phyloP scores from a whole-genome alignment of 768 basidiomycete species.

The Rhodosporidiobolus odoratus region DNA sequence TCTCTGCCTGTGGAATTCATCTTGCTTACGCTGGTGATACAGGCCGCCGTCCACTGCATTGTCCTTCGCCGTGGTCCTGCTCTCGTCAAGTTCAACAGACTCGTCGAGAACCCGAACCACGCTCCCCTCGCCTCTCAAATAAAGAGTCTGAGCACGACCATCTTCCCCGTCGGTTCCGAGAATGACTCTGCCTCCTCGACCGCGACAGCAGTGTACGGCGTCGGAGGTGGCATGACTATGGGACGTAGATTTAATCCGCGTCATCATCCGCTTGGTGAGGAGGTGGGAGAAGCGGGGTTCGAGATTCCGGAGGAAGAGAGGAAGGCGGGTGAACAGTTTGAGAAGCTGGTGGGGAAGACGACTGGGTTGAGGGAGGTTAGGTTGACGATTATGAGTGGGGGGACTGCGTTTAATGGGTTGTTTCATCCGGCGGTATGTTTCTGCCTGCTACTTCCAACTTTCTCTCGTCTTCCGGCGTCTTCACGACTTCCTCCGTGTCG shows the following conservation, averaged over 20 bases:
- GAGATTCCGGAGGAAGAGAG: background rate
- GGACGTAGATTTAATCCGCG: no score
- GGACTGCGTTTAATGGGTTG: background rate
- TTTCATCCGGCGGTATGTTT: background rate
- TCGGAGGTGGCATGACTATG: no score
- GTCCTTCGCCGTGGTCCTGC: background rate
- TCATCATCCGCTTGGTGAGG: background rate
- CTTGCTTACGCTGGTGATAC: background rate
- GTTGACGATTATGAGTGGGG: background rate
- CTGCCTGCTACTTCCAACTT: no score
- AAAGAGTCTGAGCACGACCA: background rate
- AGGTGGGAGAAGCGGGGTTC: background rate
- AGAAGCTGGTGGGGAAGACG: background rate
- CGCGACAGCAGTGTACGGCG: no score
- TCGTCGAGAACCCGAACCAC: background rate
- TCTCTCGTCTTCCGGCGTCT: background rate
- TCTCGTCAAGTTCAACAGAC: slow-evolving; percentile 1
- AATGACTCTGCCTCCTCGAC: no score
- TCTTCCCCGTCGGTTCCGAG: background rate
- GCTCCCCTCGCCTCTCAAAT: background rate
- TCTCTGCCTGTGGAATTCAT: no score
- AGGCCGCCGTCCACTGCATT: background rate
- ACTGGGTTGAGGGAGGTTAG: background rate
- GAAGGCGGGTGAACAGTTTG: background rate
- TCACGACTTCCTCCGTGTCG: no score